These are phyloP conservation scores for Graphilbum sp. DNA, from an alignment of 2,329 filamentous ascomycete species.

Conservation along the genomic window DNA sequence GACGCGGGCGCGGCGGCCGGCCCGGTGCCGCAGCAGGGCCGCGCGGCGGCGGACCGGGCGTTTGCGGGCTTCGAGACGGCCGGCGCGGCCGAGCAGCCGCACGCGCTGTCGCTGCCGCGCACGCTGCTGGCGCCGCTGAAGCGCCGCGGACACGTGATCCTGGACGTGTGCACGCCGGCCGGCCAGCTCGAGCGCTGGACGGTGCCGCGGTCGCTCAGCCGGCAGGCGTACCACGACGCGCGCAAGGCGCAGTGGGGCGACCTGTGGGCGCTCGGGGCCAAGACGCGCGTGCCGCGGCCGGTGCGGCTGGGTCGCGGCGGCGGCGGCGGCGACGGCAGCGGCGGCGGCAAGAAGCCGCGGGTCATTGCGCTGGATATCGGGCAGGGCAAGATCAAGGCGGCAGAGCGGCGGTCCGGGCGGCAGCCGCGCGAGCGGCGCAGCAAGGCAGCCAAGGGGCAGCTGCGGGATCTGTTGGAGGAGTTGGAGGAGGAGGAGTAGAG, in stretches of 20 bases:
- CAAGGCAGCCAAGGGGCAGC: slow-evolving; percentile 22
- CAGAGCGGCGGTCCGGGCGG: background rate
- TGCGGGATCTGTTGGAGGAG: slow-evolving; percentile 24
- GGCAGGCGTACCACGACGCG: slow-evolving; percentile 77
- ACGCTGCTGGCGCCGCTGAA: slow-evolving; percentile 70
- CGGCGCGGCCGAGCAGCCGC: slow-evolving; percentile 18
- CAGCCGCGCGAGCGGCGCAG: slow-evolving; percentile 15
- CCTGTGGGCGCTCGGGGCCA: slow-evolving; percentile 87
- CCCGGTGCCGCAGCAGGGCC: slow-evolving; percentile 24
- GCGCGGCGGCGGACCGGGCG: slow-evolving; percentile 43
- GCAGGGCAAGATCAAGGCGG: background rate
- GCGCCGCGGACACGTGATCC: slow-evolving; percentile 67
- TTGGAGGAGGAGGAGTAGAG: slow-evolving; percentile 7
- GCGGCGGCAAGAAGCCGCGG: slow-evolving; percentile 2
- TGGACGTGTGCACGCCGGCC: slow-evolving; percentile 80
- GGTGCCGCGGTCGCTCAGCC: slow-evolving; percentile 65
- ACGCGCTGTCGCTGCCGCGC: slow-evolving; percentile 60
- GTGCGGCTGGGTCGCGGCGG: slow-evolving; percentile 37
- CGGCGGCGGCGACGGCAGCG: background rate
- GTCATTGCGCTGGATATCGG: slow-evolving; percentile 6
- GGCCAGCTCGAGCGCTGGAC: slow-evolving; percentile 88
- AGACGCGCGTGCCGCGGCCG: slow-evolving; percentile 52
- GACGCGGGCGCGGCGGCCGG: slow-evolving; percentile 25
- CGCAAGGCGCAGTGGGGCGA: slow-evolving; percentile 86
- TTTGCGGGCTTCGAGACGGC: slow-evolving; percentile 58